phyloP scores from a whole-genome alignment of 306 rosid species.

The Neltuma alba region DNA sequence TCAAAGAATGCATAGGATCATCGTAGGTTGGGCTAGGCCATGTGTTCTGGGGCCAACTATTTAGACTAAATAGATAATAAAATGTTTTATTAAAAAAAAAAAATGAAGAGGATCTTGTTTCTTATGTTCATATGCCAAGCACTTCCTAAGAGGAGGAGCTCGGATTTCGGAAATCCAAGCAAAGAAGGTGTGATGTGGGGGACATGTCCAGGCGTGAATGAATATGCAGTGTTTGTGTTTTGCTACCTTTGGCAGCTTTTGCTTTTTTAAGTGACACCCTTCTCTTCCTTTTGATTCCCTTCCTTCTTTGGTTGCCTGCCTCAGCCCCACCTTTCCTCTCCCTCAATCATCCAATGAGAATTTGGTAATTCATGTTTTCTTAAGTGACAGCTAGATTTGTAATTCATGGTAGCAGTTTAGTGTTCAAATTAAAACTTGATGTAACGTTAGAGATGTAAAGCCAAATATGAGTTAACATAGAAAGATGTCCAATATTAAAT shows the following conservation, averaged over 20 bases:
- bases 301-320: constrained; percentile 45
- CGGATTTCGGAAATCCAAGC: constrained; percentile 64
- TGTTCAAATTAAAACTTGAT: neutral
- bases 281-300: constrained; percentile 44
- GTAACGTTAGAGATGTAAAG: no score
- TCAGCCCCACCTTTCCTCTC: constrained; percentile 59
- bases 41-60: neutral
- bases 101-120: neutral
- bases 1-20: neutral
- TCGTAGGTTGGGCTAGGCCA: neutral
- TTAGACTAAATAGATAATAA: neutral
- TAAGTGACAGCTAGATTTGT: no score
- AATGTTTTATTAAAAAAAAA: neutral
- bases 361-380: no score
- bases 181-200: constrained; percentile 43
- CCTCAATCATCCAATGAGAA: no score
- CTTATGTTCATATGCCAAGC: neutral
- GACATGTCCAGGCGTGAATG: constrained; percentile 25
- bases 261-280: constrained; percentile 57
- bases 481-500: no score
- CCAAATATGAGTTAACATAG: no score
- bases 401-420: neutral
- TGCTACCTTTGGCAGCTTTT: constrained; percentile 68
- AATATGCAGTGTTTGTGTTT: constrained; percentile 60
- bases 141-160: constrained; percentile 8